Evolutionary conservation across 1,139 yeast genomes (phyloP).

Genomic region (Hansenula sp.): DNA sequence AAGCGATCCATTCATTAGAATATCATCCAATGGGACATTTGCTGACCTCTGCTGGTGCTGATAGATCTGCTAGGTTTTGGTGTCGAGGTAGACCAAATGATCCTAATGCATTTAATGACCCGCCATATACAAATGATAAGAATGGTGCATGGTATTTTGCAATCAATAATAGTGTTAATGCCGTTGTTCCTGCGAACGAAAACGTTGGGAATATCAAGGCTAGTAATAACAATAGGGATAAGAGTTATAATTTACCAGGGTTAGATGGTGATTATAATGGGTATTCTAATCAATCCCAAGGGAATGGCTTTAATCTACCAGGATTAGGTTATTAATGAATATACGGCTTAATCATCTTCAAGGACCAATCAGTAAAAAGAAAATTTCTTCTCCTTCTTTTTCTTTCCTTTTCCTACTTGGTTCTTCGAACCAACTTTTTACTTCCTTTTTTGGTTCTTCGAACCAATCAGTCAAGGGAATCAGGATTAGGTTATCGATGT

Average conservation of each 20-base stretch:
- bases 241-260: conserved; percentile 8
- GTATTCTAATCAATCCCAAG: conserved; percentile 1
- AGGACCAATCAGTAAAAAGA: no score
- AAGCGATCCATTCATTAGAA: conserved; percentile 84
- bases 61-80: conserved; percentile 94
- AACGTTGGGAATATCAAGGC: conserved; percentile 17
- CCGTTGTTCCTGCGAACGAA: conserved; percentile 32
- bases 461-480: no score
- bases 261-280: conserved; percentile 8
- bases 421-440: no score
- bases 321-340: conserved; percentile 12
- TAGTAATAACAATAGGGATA: not conserved
- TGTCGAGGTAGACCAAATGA: conserved; percentile 90
- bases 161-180: conserved; percentile 62
- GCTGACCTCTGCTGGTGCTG: conserved; percentile 89
- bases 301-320: conserved; percentile 11
- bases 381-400: no score
- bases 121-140: conserved; percentile 71
- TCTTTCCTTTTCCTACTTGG: no score
- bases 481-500: no score
- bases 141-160: conserved; percentile 72
- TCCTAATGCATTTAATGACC: conserved; percentile 77
- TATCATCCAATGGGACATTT: conserved; percentile 95
- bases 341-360: no score
- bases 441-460: no score